Conservation (phyloP, 2,329 filamentous ascomycete genomes). For the Penicillium brevicompactum region DNA sequence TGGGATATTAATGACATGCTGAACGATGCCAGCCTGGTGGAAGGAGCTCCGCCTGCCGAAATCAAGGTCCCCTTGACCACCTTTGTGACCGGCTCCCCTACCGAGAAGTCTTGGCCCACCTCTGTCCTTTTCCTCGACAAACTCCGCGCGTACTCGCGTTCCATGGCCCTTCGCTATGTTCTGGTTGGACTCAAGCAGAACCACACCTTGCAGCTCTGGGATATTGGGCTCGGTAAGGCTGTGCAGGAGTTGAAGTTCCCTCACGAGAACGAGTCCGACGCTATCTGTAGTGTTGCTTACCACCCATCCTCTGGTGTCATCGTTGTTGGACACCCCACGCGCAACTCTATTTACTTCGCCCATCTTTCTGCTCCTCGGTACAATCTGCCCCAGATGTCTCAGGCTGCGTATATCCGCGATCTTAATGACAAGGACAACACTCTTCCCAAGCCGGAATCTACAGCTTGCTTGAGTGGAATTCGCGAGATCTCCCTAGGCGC, state of each 20-base stretch:
- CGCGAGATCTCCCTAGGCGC: conserved; percentile 91
- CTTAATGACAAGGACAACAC: conserved; percentile 71
- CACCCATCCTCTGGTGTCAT: conserved; percentile 91
- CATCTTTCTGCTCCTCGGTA: conserved; percentile 95
- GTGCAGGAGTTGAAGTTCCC: conserved; percentile 97
- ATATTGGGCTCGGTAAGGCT: conserved; percentile 89
- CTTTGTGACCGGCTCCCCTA: conserved; percentile 79
- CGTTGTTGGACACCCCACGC: conserved; percentile 90
- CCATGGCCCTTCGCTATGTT: conserved; percentile 88
- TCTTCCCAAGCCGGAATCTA: conserved; percentile 85
- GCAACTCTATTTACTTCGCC: conserved; percentile 96
- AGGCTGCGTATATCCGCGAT: conserved; percentile 83
- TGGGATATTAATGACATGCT: conserved; percentile 90
- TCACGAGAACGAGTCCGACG: conserved; percentile 92
- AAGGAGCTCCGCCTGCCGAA: conserved; percentile 61
- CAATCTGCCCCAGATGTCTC: conserved; percentile 74
- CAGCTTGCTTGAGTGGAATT: conserved; percentile 94
- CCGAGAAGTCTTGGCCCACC: conserved; percentile 94
- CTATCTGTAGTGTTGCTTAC: conserved; percentile 96
- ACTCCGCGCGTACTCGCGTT: conserved; percentile 87
- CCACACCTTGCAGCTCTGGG: conserved; percentile 97
- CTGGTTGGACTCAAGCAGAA: conserved; percentile 99
- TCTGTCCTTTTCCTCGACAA: conserved; percentile 97
- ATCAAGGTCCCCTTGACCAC: conserved; percentile 85
- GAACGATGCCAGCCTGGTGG: conserved; percentile 48